Conservation (phyloP, 2,329 filamentous ascomycete genomes). For the Calycina marina region DNA sequence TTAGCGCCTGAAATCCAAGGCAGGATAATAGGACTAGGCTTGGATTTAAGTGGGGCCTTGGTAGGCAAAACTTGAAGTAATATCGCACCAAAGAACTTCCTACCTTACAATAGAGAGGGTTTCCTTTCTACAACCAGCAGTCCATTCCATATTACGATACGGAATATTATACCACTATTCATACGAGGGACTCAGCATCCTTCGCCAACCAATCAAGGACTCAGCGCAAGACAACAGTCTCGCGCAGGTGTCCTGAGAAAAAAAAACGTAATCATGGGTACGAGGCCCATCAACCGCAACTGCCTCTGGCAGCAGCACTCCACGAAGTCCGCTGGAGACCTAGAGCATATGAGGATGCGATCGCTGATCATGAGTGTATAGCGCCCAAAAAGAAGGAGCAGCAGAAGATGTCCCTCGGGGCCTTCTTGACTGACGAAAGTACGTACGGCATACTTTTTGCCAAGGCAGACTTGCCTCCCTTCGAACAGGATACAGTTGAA, state of each 20-base stretch:
- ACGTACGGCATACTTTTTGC: no score
- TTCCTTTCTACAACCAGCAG: no score
- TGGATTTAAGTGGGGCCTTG: no score
- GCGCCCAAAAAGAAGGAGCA: conserved; percentile 80
- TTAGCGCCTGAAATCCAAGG: no score
- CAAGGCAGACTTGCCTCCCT: conserved; percentile 10
- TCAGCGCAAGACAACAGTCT: conserved; percentile 19
- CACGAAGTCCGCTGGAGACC: no score
- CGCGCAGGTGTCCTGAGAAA: conserved; percentile 32
- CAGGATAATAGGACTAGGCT: no score
- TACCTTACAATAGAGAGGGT: no score
- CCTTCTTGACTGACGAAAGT: conserved; percentile 90
- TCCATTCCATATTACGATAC: no score
- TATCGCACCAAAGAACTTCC: no score
- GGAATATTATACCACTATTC: conserved; percentile 3
- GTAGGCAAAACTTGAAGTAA: no score
- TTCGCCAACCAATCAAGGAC: conserved; percentile 14
- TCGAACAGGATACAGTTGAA: conserved; percentile 34
- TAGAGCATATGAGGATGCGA: no score
- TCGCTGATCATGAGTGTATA: no score
- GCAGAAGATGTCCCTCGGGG: conserved; percentile 95
- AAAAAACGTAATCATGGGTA: conserved; percentile 48
- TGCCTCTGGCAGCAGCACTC: not conserved
- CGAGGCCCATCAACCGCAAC: conserved; percentile 16
- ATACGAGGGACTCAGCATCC: conserved; percentile 13